A percentile compares a stretch with the other conserved stretches of the same genome.
Evolutionary conservation across 2,329 filamentous ascomycete species (phyloP).

Genomic region (Alternaria brassicicola): DNA sequence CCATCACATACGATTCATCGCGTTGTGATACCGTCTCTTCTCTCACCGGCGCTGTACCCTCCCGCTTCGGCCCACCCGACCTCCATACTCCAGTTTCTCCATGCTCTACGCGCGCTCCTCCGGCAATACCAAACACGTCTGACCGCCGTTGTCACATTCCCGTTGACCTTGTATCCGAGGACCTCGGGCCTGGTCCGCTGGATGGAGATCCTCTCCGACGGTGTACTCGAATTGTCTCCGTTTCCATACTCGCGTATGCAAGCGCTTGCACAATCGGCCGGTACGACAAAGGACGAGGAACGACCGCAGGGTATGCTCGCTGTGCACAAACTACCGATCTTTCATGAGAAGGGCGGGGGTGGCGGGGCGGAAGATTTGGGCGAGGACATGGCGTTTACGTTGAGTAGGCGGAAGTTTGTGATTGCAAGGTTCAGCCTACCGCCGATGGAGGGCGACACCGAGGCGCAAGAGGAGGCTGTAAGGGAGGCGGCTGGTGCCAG

Average conservation of each 20-base stretch:
- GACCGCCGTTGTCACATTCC: conserved; percentile 77
- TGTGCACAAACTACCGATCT: conserved; percentile 80
- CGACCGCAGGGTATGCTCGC: conserved; percentile 84
- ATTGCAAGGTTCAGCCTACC: conserved; percentile 90
- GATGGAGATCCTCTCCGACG: conserved; percentile 84
- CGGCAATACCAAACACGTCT: conserved; percentile 69
- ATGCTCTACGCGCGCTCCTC: conserved; percentile 76
- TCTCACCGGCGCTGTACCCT: conserved; percentile 85
- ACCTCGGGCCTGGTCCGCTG: conserved; percentile 77
- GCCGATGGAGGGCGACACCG: conserved; percentile 77
- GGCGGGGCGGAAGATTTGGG: conserved; percentile 67
- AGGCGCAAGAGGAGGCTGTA: conserved; percentile 59
- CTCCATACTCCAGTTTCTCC: conserved; percentile 79
- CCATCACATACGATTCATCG: conserved; percentile 72
- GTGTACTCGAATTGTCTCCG: conserved; percentile 81
- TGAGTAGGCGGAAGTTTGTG: conserved; percentile 82
- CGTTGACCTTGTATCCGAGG: conserved; percentile 79
- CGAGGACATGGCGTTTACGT: conserved; percentile 87
- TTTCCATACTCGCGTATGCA: conserved; percentile 66
- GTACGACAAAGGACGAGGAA: conserved; percentile 68
- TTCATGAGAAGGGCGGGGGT: conserved; percentile 87
- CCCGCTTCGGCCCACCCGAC: conserved; percentile 71
- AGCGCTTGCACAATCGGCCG: conserved; percentile 54
- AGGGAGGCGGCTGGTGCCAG: conserved; percentile 48
- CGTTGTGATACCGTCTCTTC: conserved; percentile 80